phyloP scores from a whole-genome alignment of 768 basidiomycete species.

The Tylopilus subfusipes region DNA sequence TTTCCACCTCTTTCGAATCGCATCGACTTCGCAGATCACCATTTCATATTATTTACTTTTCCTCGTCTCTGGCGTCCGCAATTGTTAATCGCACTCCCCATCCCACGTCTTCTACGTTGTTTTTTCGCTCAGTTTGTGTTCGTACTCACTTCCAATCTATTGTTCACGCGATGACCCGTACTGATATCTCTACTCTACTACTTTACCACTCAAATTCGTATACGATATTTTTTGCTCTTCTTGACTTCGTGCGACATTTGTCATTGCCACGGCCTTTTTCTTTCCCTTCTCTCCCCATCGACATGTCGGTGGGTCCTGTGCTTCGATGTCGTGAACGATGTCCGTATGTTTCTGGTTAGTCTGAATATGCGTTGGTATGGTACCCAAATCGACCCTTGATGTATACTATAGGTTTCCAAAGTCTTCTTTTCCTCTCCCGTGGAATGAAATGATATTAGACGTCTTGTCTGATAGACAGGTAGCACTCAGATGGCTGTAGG shows the following conservation, averaged over 20 bases:
- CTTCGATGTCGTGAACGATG: slow-evolving; percentile 1
- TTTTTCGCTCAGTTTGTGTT: slow-evolving; percentile 13
- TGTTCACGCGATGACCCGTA: slow-evolving; percentile 27
- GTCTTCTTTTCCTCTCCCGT: neutral
- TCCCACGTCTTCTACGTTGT: slow-evolving; percentile 16
- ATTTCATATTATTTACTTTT: slow-evolving; percentile 31
- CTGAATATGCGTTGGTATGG: slow-evolving; percentile 20
- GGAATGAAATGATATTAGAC: slow-evolving; percentile 6
- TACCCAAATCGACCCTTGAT: slow-evolving; percentile 15
- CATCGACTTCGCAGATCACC: slow-evolving; percentile 28
- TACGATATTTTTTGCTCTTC: slow-evolving; percentile 9
- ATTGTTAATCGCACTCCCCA: slow-evolving; percentile 30
- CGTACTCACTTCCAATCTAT: slow-evolving; percentile 27
- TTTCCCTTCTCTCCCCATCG: neutral
- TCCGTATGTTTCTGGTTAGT: slow-evolving; percentile 11
- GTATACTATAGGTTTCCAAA: slow-evolving; percentile 24
- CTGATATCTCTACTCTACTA: slow-evolving; percentile 35
- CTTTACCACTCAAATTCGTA: slow-evolving; percentile 27
- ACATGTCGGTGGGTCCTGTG: slow-evolving; percentile 2
- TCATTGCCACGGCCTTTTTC: slow-evolving; percentile 11
- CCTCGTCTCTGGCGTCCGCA: slow-evolving; percentile 20
- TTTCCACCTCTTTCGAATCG: slow-evolving; percentile 20
- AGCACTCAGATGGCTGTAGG: neutral
- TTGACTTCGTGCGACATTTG: slow-evolving; percentile 8
- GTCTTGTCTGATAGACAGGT: neutral